Conservation (phyloP, 306 rosid genomes). For the Leucaena leucocephala region DNA sequence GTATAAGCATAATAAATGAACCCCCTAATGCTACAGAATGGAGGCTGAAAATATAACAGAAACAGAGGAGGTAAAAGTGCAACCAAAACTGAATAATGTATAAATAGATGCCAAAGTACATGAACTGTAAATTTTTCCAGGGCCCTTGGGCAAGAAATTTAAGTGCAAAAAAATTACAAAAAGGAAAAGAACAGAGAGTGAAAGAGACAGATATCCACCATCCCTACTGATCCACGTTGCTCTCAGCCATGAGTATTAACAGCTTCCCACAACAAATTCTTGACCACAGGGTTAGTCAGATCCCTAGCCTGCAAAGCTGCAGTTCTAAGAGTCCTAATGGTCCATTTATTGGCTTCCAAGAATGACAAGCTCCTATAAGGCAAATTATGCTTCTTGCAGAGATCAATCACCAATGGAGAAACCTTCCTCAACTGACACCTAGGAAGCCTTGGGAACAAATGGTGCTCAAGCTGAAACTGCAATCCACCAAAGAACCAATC, state of each 20-base stretch:
- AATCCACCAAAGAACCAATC: conserved; percentile 87
- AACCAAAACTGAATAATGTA: conserved; percentile 14
- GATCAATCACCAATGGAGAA: conserved; percentile 66
- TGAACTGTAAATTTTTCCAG: background rate
- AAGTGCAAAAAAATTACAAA: background rate
- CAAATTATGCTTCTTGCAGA: conserved; percentile 80
- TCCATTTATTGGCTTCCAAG: conserved; percentile 61
- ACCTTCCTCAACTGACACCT: conserved; percentile 68
- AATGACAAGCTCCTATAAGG: conserved; percentile 69
- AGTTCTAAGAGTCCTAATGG: conserved; percentile 54
- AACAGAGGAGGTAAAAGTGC: background rate
- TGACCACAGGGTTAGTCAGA: conserved; percentile 34
- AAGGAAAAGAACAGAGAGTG: background rate
- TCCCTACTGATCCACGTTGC: background rate
- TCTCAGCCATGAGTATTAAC: conserved; percentile 67
- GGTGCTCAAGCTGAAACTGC: conserved; percentile 74
- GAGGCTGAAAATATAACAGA: background rate
- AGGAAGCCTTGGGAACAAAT: conserved; percentile 67
- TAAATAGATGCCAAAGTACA: background rate
- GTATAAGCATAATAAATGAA: background rate
- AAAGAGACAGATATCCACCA: background rate
- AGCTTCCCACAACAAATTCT: conserved; percentile 79
- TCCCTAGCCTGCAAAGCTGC: conserved; percentile 68
- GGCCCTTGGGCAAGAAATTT: conserved; percentile 3
- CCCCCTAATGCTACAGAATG: background rate